These are phyloP conservation scores for Nicotiana obtusifolia DNA, from an alignment of 257 asterid species.

Conservation along the genomic window DNA sequence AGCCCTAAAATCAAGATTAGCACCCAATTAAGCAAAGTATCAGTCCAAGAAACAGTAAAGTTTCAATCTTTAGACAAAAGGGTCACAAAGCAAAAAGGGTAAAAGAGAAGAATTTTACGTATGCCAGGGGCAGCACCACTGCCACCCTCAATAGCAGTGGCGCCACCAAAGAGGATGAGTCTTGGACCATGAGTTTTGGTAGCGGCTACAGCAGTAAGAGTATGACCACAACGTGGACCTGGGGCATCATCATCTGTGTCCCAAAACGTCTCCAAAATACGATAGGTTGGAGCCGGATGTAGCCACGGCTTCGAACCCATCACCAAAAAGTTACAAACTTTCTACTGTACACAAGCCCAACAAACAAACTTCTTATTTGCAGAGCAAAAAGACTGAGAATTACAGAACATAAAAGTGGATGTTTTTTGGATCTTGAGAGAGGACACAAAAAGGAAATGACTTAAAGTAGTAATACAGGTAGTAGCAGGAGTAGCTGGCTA, in stretches of 20 bases:
- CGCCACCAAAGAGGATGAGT: conserved; percentile 92
- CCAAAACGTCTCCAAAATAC: conserved; percentile 59
- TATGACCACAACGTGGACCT: conserved; percentile 95
- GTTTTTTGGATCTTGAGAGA: background rate
- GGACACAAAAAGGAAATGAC: background rate
- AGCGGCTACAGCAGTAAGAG: conserved; percentile 92
- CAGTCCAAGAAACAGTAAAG: background rate
- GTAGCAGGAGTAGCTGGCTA: background rate
- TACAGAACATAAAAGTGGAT: background rate
- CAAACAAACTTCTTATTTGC: background rate
- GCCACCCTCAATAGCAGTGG: conserved; percentile 94
- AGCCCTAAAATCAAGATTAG: conserved; percentile 43
- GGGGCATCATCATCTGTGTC: conserved; percentile 92
- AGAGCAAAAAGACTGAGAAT: background rate
- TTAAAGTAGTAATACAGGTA: background rate
- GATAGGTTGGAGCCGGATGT: conserved; percentile 40
- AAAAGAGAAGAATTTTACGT: conserved; percentile 33
- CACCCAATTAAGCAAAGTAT: background rate
- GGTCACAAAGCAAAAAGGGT: background rate
- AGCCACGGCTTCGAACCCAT: conserved; percentile 49
- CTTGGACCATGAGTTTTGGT: conserved; percentile 88
- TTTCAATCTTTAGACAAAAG: background rate
- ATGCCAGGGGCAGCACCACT: conserved; percentile 84
- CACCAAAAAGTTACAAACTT: background rate
- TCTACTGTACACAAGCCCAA: background rate